phyloP scores from a whole-genome alignment of 179 eudicot species.

The Pouteria campechiana region DNA sequence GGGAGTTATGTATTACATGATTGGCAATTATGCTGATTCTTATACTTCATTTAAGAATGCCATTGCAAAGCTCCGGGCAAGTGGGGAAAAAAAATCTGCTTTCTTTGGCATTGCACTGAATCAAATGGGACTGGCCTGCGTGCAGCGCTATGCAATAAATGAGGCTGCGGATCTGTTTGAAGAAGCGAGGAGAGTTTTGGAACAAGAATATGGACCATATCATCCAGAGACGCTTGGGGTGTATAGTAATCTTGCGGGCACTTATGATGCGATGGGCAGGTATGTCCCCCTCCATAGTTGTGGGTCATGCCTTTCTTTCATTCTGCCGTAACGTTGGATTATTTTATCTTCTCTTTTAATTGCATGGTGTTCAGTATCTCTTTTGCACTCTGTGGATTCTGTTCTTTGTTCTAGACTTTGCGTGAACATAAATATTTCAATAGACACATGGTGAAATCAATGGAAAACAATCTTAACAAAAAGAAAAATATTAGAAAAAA shows the following conservation, averaged over 20 bases:
- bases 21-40: conserved; percentile 66
- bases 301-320: not conserved
- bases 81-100: conserved; percentile 86
- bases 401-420: not conserved
- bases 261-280: conserved; percentile 98
- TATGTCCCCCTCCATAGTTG: conserved; percentile 10
- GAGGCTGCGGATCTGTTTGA: conserved; percentile 83
- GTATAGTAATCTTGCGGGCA: conserved; percentile 91
- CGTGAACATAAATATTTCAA: not conserved
- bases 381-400: not conserved
- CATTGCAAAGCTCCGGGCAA: conserved; percentile 59
- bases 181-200: conserved; percentile 70
- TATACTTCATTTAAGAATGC: conserved; percentile 63
- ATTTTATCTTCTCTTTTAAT: not conserved
- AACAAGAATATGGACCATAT: conserved; percentile 80
- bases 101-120: conserved; percentile 89
- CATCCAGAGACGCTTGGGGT: conserved; percentile 95
- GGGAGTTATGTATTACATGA: conserved; percentile 80
- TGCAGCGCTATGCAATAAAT: conserved; percentile 69
- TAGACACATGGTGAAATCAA: not conserved
- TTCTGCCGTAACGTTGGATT: not conserved
- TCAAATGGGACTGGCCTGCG: conserved; percentile 96
- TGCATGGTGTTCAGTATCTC: not conserved
- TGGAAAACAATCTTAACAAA: no score
- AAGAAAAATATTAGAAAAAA: no score